A percentile compares a stretch with the other conserved stretches of the same genome.
Conservation (phyloP, 1,139 yeast species). For the Yamadazyma epiphylla region DNA sequence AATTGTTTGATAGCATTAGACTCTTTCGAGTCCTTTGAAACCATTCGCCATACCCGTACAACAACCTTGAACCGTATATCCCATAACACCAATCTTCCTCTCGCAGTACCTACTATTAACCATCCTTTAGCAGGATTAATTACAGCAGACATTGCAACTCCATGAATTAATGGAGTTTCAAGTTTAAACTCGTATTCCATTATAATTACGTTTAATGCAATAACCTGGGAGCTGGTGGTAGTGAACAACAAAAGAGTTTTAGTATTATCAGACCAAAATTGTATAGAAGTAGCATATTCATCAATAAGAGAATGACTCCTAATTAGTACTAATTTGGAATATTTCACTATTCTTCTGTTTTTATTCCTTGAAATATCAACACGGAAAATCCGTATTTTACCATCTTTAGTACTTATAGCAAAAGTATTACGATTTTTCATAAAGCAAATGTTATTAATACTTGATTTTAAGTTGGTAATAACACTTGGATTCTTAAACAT, state of each 20-base stretch:
- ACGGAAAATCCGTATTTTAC: slow-evolving; percentile 54
- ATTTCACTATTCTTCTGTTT: slow-evolving; percentile 29
- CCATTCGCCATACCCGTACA: slow-evolving; percentile 60
- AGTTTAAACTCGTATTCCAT: slow-evolving; percentile 46
- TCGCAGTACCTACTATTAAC: slow-evolving; percentile 70
- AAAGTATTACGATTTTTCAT: slow-evolving; percentile 62
- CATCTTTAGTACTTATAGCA: slow-evolving; percentile 66
- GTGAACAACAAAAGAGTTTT: slow-evolving; percentile 35
- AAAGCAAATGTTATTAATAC: slow-evolving; percentile 48
- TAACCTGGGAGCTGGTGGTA: slow-evolving; percentile 52
- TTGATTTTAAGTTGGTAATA: slow-evolving; percentile 42
- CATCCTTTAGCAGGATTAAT: slow-evolving; percentile 54
- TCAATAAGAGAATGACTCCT: slow-evolving; percentile 37
- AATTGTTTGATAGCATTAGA: slow-evolving; percentile 11
- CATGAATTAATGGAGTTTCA: slow-evolving; percentile 60
- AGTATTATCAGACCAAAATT: slow-evolving; percentile 32
- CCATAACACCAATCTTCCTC: slow-evolving; percentile 77
- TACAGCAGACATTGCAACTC: slow-evolving; percentile 58
- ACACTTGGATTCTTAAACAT: slow-evolving; percentile 53
- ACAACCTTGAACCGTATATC: slow-evolving; percentile 66
- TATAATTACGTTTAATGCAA: slow-evolving; percentile 56
- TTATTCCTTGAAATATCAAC: slow-evolving; percentile 45
- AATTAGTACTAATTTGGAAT: slow-evolving; percentile 35
- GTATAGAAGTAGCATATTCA: slow-evolving; percentile 37
- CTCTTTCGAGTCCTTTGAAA: slow-evolving; percentile 19